These are phyloP conservation scores for Brettanomyces sp. DNA, from an alignment of 805 yeast species.

Conservation along the genomic window DNA sequence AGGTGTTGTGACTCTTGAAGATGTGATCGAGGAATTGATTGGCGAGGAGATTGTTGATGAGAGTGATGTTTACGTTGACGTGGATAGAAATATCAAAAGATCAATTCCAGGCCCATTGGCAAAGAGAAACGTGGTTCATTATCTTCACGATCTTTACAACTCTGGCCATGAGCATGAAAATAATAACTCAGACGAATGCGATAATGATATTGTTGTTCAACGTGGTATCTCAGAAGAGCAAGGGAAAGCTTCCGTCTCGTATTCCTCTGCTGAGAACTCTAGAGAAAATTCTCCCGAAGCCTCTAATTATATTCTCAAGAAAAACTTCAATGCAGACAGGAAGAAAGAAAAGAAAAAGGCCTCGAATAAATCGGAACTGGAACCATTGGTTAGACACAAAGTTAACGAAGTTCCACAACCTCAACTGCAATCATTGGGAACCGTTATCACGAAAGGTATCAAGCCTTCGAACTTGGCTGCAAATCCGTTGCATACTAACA, in stretches of 20 bases:
- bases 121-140: constrained; percentile 59
- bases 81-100: constrained; percentile 78
- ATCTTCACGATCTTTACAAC: constrained; percentile 51
- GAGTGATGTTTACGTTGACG: constrained; percentile 86
- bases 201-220: background rate
- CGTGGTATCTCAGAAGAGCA: background rate
- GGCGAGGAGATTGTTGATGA: constrained; percentile 98
- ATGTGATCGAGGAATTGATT: constrained; percentile 94
- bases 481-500: constrained; percentile 59
- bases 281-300: background rate
- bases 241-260: background rate
- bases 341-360: too few species aligned
- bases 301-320: background rate
- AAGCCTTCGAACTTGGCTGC: constrained; percentile 60
- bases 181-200: background rate
- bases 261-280: background rate
- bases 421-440: constrained; percentile 9
- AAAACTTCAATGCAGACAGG: background rate
- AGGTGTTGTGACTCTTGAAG: constrained; percentile 91
- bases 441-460: constrained; percentile 23
- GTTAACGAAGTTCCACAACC: background rate
- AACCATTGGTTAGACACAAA: background rate
- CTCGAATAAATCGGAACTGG: background rate
- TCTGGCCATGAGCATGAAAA: constrained; percentile 1
- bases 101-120: constrained; percentile 67